Evolutionary conservation across 2,329 filamentous ascomycete genomes (phyloP).

Genomic region (Aspergillus ochraceoroseus): DNA sequence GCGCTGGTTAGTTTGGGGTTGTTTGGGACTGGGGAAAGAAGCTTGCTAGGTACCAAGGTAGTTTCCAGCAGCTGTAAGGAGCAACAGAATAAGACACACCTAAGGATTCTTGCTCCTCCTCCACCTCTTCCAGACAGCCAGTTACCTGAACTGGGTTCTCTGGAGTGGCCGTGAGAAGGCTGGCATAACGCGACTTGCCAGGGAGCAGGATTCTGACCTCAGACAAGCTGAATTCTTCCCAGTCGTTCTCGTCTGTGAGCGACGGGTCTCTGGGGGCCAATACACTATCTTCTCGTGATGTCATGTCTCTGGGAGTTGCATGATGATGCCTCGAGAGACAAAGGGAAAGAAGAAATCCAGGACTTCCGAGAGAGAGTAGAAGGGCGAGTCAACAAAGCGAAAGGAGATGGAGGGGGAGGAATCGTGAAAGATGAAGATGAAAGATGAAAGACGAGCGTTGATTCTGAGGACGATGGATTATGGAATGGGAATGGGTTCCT

Average conservation of each 20-base stretch:
- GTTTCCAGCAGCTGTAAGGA: background rate
- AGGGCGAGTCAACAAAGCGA: background rate
- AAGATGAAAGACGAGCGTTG: slow-evolving; percentile 2
- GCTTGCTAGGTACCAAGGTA: too few species aligned
- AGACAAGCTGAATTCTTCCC: slow-evolving; percentile 55
- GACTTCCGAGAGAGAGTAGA: background rate
- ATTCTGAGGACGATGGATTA: slow-evolving; percentile 6
- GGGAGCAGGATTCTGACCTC: slow-evolving; percentile 51
- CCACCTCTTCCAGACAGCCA: slow-evolving; percentile 48
- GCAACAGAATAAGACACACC: slow-evolving; percentile 29
- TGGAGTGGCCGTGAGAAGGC: slow-evolving; percentile 52
- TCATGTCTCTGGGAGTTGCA: slow-evolving; percentile 40
- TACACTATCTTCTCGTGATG: slow-evolving; percentile 45
- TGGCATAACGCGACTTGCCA: slow-evolving; percentile 49
- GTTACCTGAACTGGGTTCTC: slow-evolving; percentile 53
- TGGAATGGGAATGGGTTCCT: background rate
- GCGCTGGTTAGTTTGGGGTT: slow-evolving; percentile 2
- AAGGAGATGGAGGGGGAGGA: slow-evolving; percentile 4
- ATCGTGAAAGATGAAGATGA: slow-evolving; percentile 2
- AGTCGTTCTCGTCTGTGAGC: slow-evolving; percentile 51
- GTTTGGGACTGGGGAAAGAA: too few species aligned
- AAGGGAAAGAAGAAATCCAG: background rate
- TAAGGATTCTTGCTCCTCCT: slow-evolving; percentile 42
- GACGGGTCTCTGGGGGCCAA: slow-evolving; percentile 43
- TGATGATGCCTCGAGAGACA: slow-evolving; percentile 30